phyloP scores from a whole-genome alignment of 1,284 basidiomycete species.

The Moniliella sp. region DNA sequence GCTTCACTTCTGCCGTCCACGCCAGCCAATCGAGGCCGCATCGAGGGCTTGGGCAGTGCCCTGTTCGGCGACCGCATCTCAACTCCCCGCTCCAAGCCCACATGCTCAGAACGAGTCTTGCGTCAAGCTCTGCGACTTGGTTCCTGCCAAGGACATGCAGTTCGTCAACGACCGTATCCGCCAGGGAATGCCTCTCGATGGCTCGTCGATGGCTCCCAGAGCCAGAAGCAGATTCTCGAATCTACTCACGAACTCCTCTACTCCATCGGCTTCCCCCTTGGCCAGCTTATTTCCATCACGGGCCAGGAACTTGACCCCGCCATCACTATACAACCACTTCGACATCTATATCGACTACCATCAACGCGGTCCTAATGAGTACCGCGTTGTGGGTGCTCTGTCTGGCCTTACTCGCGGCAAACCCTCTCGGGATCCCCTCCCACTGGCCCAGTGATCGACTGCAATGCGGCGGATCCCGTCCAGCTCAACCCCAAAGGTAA shows the following conservation, averaged over 20 bases:
- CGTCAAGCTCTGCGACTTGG: conserved; percentile 49
- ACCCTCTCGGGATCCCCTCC: too few species aligned
- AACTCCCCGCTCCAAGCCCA: too few species aligned
- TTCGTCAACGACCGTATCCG: conserved; percentile 78
- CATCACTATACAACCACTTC: conserved; percentile 30
- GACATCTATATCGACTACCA: conserved; percentile 30
- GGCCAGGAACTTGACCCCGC: conserved; percentile 12
- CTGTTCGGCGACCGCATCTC: conserved; percentile 90
- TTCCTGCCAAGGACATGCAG: conserved; percentile 51
- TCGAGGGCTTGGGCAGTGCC: conserved; percentile 69
- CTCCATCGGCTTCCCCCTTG: conserved; percentile 35
- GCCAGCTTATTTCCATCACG: too few species aligned
- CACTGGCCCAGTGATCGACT: conserved; percentile 11
- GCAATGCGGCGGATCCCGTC: conserved; percentile 10
- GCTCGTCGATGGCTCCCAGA: conserved; percentile 77
- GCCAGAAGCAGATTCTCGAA: conserved; percentile 54
- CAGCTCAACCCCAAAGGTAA: too few species aligned
- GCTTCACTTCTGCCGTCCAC: conserved; percentile 70
- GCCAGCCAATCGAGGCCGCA: too few species aligned
- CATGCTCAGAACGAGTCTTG: conserved; percentile 56
- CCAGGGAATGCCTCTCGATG: conserved; percentile 81
- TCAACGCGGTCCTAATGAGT: conserved; percentile 18
- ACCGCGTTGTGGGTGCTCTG: conserved; percentile 28
- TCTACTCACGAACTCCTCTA: conserved; percentile 44
- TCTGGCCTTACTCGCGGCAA: conserved; percentile 18